Base-by-base conservation (phyloP, 495 filamentous ascomycete species). In the Penicillium paradoxum region DNA sequence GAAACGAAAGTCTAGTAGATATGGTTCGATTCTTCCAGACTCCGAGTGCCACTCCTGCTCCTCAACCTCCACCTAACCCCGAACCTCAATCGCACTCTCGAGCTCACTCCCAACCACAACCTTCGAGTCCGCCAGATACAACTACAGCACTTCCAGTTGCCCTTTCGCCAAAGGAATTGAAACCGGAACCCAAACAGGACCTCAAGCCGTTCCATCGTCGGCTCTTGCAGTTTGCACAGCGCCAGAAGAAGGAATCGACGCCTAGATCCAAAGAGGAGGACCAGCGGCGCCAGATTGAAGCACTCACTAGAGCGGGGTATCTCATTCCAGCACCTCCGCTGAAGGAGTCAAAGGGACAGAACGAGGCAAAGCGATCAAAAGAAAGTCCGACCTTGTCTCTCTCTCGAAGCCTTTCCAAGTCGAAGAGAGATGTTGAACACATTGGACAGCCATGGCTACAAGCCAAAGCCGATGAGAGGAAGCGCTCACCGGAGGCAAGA, bases 361-460 rank as follows among this genome's bases (percentile, higher is more conserved):
- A 56, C 17, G 43, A 40, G 22, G 49, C 45, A 48, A 37, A 37
- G 15, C 17, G 39, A 30, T 54, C 61, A 13, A 62, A 56, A 27
- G 54, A 57, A 18, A 65, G 56, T 14, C 19, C 37, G 45, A 17
- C 45, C 14, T n/a, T 18, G 2, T 48, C 46, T 33, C 33, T 64
- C 9, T 60, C 59, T 3, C 44, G 55, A 6, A 45, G 40, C 30
- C 53, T 60, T 32, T 70, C 68, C 1, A 69, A 37, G 48, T 72
- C 73, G 0, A 65, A 65, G 45, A 66, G 58, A 27, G 72, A 74
- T 43, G 64, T 76, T 10, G 70, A 76, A 54, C 64, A 53, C 33
- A 73, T 72, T 45, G 73, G 72, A 18, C 70, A 64, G 51, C 70
- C 70, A 36, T 75, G 72, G 73, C 45, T 76, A 46, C 63, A 59